phyloP scores from a whole-genome alignment of 1,284 basidiomycete species.

The Trametes pubescens region DNA sequence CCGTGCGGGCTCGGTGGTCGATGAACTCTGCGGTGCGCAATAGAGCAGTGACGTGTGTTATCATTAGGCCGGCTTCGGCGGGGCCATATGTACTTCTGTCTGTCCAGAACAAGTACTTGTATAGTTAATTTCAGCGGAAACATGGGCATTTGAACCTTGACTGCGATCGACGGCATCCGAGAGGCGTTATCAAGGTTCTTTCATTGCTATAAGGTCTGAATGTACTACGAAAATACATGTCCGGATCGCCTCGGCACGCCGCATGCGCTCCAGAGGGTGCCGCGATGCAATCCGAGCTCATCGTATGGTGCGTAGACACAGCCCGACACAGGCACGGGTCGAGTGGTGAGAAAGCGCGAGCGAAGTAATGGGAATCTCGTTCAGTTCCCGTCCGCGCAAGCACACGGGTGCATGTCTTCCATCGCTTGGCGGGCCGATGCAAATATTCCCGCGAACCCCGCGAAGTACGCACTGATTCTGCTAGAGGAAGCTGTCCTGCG shows the following conservation, averaged over 20 bases:
- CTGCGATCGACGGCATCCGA: not conserved
- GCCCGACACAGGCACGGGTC: not conserved
- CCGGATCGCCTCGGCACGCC: not conserved
- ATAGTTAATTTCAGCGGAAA: slow-evolving; percentile 5
- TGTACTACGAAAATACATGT: not conserved
- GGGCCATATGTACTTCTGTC: not conserved
- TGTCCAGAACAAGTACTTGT: slow-evolving; percentile 10
- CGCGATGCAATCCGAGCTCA: not conserved
- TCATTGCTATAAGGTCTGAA: not conserved
- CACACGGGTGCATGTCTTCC: not conserved
- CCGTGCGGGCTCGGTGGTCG: slow-evolving; percentile 58
- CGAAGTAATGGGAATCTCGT: not conserved
- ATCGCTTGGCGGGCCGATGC: not conserved
- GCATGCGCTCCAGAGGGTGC: not conserved
- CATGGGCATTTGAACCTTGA: not conserved
- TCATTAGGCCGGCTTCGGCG: slow-evolving; percentile 1
- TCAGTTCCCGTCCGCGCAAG: not conserved
- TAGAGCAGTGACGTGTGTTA: slow-evolving; percentile 9
- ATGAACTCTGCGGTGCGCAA: slow-evolving; percentile 44
- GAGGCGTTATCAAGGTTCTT: not conserved
- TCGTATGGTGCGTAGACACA: not conserved
- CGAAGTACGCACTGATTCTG: not conserved
- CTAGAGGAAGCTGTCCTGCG: too few species aligned
- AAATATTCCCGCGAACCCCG: not conserved
- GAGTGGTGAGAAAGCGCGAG: not conserved